These are phyloP conservation scores for Diutina catenulata DNA, from an alignment of 1,139 yeast genomes.

Conservation along the genomic window DNA sequence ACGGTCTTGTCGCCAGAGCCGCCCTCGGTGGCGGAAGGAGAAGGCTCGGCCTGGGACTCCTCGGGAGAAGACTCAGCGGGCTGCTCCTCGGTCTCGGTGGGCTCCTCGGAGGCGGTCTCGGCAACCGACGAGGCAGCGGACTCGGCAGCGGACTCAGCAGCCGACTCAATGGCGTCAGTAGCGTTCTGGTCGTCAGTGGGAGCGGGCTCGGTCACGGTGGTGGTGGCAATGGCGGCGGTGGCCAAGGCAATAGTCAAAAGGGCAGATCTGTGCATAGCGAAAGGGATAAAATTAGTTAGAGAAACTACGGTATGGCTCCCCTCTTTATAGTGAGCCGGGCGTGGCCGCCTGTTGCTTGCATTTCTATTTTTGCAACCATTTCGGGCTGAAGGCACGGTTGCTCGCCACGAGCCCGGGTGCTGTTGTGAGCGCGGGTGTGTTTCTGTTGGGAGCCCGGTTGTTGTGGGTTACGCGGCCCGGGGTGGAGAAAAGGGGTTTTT, in stretches of 20 bases:
- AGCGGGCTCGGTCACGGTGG: background rate
- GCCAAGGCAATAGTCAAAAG: slow-evolving; percentile 3
- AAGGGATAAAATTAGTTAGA: background rate
- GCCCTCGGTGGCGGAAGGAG: background rate
- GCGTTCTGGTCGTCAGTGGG: background rate
- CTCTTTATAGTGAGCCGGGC: too few relatives aligned
- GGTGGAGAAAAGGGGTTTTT: too few relatives aligned
- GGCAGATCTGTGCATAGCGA: background rate
- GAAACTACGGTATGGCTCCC: background rate
- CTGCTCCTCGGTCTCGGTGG: too few relatives aligned
- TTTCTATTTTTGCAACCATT: too few relatives aligned
- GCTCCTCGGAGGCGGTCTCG: background rate
- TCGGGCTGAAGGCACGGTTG: too few relatives aligned
- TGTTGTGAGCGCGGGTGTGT: too few relatives aligned
- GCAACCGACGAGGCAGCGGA: background rate
- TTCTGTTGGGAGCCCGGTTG: too few relatives aligned
- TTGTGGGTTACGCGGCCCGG: too few relatives aligned
- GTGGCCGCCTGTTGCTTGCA: too few relatives aligned
- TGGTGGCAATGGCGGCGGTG: background rate
- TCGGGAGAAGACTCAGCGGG: background rate
- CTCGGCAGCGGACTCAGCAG: background rate
- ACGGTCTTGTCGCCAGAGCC: slow-evolving; percentile 1
- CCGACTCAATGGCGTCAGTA: background rate
- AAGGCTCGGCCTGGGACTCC: background rate
- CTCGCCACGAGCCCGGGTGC: too few relatives aligned